Conservation (phyloP, 768 basidiomycete genomes). For the Hygrocybe punicea region DNA sequence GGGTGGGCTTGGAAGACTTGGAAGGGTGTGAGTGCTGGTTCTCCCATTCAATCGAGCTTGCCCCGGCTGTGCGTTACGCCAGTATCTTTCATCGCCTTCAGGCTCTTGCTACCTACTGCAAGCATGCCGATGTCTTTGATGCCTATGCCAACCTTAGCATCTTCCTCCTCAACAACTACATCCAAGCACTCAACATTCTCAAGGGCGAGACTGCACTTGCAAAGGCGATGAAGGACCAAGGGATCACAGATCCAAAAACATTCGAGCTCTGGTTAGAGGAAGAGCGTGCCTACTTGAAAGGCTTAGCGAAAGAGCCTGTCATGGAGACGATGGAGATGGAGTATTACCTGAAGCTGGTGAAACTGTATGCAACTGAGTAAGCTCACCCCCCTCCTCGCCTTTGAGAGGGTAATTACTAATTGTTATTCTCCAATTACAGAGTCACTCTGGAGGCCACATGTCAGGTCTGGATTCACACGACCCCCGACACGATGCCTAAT, state of each 20-base stretch:
- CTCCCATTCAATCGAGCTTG: slow-evolving; percentile 20
- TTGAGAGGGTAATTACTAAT: too few species aligned
- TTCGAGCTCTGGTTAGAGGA: slow-evolving; percentile 22
- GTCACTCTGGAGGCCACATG: too few species aligned
- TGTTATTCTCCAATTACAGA: too few species aligned
- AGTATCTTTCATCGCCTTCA: slow-evolving; percentile 22
- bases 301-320: slow-evolving; percentile 13
- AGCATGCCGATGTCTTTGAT: slow-evolving; percentile 17
- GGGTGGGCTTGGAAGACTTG: slow-evolving; percentile 21
- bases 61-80: slow-evolving; percentile 13
- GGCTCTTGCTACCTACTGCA: slow-evolving; percentile 14
- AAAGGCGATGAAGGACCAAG: slow-evolving; percentile 5
- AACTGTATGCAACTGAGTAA: slow-evolving; percentile 8
- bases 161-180: slow-evolving; percentile 25
- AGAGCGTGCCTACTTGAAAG: slow-evolving; percentile 17
- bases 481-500: too few species aligned
- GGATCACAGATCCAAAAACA: not conserved
- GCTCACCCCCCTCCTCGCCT: not conserved
- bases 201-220: not conserved
- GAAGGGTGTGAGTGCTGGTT: slow-evolving; percentile 19
- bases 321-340: slow-evolving; percentile 19
- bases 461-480: too few species aligned
- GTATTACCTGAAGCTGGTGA: slow-evolving; percentile 14
- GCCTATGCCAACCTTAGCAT: slow-evolving; percentile 23
- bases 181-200: slow-evolving; percentile 23